Base-by-base conservation (phyloP, 2,329 filamentous ascomycete species). In the Aureobasidium sp. region DNA sequence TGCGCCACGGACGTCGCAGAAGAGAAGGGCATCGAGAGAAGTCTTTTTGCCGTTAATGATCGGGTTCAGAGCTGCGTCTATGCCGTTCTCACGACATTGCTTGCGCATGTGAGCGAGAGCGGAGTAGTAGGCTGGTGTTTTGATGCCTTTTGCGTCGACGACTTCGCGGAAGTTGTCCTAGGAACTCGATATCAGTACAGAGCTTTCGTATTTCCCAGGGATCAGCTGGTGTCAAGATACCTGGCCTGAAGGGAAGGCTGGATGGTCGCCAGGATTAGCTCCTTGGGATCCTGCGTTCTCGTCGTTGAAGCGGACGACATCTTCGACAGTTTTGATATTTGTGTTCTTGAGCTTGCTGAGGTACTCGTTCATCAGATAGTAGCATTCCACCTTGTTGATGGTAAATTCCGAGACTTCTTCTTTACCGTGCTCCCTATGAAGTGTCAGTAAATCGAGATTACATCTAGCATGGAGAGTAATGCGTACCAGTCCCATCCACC, bases 401-500 rank as follows among this genome's bases (percentile, higher is more conserved):
- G 67, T 65, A 44, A 67, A 65, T 30, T 69, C 67, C 3, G 66
- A 68, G 15, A 65, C 29, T 53, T 62, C 55, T 25, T 63, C 54
- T 34, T 59, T 39, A 11, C 63, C 66, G 16, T 61, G 62, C 34
- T 65, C 61, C 65, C 63, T 67, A 21, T 10, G 9, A 0, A 7
- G 8, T 64, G 57, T 47, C 7, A 52, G 39, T 27, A 41, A 25
- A 5, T n/a, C 1, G 16, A 39, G n/a, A 2, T 49, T 5, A 21
- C 25, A 11, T n/a, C 15, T 30, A 0, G 6, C 8, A 8, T 30
- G 8, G 63, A 2, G n/a, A 32, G 37, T 32, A 13, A 25, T 8
- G 11, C 29, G 52, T 55, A 69, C 69, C 70, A 72, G 59, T 72
- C 65, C 70, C 70, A 72, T 9, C 62, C 62, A 8, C 69, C 69